Evolutionary conservation across 495 filamentous ascomycete species (phyloP).

Genomic region (Aspergillus incahuasiensis): DNA sequence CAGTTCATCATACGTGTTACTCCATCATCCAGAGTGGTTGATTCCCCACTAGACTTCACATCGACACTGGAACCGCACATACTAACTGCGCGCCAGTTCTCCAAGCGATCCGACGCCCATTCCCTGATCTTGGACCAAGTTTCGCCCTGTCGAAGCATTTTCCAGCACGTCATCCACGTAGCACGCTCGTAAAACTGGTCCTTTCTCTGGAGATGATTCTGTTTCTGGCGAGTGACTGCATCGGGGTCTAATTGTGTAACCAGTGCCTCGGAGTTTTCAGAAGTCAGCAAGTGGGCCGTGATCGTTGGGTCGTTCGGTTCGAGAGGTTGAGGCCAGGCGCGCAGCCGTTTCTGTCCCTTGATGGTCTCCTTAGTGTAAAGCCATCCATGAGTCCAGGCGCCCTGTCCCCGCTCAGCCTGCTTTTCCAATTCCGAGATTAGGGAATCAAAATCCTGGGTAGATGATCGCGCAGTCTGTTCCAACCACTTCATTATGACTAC

Average conservation of each 20-base stretch:
- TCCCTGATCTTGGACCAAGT: constrained; percentile 67
- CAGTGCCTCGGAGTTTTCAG: constrained; percentile 56
- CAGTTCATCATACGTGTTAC: constrained; percentile 46
- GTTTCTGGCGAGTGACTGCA: constrained; percentile 70
- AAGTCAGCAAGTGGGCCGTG: constrained; percentile 50
- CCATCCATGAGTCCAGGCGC: constrained; percentile 79
- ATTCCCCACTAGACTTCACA: constrained; percentile 21
- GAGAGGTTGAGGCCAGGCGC: constrained; percentile 57
- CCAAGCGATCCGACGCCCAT: constrained; percentile 73
- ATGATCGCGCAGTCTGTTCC: constrained; percentile 60
- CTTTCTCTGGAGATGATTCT: constrained; percentile 62
- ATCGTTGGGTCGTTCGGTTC: constrained; percentile 56
- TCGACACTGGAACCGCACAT: constrained; percentile 42
- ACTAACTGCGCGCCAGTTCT: constrained; percentile 75
- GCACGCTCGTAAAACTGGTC: constrained; percentile 83
- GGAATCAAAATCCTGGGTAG: constrained; percentile 64
- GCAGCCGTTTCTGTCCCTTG: constrained; percentile 80
- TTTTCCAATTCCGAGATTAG: constrained; percentile 64
- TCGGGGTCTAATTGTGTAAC: constrained; percentile 95
- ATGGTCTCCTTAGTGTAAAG: constrained; percentile 84
- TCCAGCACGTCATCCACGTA: constrained; percentile 84
- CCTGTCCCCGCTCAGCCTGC: constrained; percentile 57
- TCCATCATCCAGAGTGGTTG: constrained; percentile 38
- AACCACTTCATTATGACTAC: constrained; percentile 78
- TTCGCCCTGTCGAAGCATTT: constrained; percentile 77